These are phyloP conservation scores for Colletotrichum trifolii DNA, from an alignment of 2,329 filamentous ascomycete species.

Conservation along the genomic window DNA sequence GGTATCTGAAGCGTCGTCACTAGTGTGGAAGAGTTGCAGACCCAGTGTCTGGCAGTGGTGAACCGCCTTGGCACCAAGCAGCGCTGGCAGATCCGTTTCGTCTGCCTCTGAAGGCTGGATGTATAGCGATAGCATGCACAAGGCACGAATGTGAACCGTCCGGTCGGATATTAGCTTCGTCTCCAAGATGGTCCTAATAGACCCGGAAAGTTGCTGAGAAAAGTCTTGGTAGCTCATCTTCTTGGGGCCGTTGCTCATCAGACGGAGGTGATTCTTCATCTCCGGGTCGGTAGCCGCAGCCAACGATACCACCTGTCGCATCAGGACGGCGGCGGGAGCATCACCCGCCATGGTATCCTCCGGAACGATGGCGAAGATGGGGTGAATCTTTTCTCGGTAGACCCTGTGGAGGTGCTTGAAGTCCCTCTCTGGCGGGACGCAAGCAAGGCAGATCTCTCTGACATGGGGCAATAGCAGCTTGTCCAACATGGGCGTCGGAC, in stretches of 20 bases:
- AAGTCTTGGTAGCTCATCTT: slow-evolving; percentile 60
- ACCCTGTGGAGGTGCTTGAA: slow-evolving; percentile 57
- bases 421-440: slow-evolving; percentile 59
- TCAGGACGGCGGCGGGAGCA: slow-evolving; percentile 53
- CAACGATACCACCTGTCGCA: slow-evolving; percentile 66
- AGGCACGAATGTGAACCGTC: slow-evolving; percentile 65
- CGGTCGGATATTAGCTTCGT: slow-evolving; percentile 65
- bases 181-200: slow-evolving; percentile 61
- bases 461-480: slow-evolving; percentile 55
- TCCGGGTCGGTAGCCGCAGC: slow-evolving; percentile 63
- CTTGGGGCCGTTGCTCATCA: slow-evolving; percentile 51
- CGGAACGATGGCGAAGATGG: slow-evolving; percentile 64
- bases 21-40: slow-evolving; percentile 59
- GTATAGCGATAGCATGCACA: slow-evolving; percentile 67
- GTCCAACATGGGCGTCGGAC: slow-evolving; percentile 51
- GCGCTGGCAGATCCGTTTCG: slow-evolving; percentile 65
- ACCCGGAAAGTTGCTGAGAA: slow-evolving; percentile 58
- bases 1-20: slow-evolving; percentile 54
- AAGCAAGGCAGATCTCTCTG: slow-evolving; percentile 57
- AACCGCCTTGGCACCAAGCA: slow-evolving; percentile 63
- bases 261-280: slow-evolving; percentile 56
- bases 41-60: slow-evolving; percentile 69
- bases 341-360: slow-evolving; percentile 45
- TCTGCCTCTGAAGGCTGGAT: slow-evolving; percentile 65
- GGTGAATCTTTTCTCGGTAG: slow-evolving; percentile 64